Percentiles rank a stretch among this genome's conserved stretches.
These are phyloP conservation scores for Zygotorulaspora mrakii DNA, from an alignment of 1,139 yeast genomes.

Conservation along the genomic window DNA sequence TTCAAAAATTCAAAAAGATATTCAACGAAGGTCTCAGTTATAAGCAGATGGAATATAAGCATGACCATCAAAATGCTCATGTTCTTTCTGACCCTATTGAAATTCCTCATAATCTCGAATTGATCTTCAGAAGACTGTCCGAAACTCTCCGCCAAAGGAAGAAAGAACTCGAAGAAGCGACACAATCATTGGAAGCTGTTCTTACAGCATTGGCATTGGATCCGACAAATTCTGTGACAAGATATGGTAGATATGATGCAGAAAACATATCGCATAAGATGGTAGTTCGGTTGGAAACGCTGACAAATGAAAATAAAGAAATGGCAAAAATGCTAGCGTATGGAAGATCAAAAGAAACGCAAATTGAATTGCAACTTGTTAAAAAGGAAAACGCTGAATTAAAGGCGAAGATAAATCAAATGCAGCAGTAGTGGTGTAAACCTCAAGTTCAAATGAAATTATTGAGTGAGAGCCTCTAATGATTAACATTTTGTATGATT, in stretches of 20 bases:
- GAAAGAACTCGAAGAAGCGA: slow-evolving; percentile 56
- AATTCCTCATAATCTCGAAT: slow-evolving; percentile 24
- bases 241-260: slow-evolving; percentile 60
- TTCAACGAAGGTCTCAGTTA: slow-evolving; percentile 23
- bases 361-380: slow-evolving; percentile 63
- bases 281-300: slow-evolving; percentile 55
- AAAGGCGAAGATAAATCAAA: slow-evolving; percentile 33
- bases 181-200: slow-evolving; percentile 59
- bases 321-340: slow-evolving; percentile 66
- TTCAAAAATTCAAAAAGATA: slow-evolving; percentile 32
- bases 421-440: slow-evolving; percentile 6
- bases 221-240: slow-evolving; percentile 43
- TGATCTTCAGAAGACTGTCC: slow-evolving; percentile 41
- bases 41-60: slow-evolving; percentile 18
- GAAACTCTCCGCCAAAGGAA: slow-evolving; percentile 50
- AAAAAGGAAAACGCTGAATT: slow-evolving; percentile 49
- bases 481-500: neutral
- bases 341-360: slow-evolving; percentile 67
- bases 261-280: slow-evolving; percentile 76
- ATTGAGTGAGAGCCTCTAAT: no score
- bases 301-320: slow-evolving; percentile 68
- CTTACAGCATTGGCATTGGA: slow-evolving; percentile 50
- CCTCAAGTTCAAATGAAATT: neutral
- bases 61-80: slow-evolving; percentile 9
- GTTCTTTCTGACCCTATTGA: slow-evolving; percentile 11